Conservation (phyloP, 352 stramenopile genomes). For the Pythium grandisporangium region DNA sequence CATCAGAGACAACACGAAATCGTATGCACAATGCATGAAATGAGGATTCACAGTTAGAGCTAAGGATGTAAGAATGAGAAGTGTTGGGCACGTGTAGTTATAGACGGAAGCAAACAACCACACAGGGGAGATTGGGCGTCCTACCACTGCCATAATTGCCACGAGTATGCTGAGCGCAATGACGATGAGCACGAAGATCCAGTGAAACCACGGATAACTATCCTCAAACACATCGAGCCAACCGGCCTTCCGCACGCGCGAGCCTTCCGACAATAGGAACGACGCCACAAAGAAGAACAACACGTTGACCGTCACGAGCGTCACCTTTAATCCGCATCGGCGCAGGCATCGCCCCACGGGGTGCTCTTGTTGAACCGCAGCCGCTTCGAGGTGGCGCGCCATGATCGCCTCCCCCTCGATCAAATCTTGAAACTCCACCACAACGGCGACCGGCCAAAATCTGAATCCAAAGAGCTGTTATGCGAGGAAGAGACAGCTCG, state of each 20-base stretch:
- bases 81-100: too few species aligned
- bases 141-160: constrained; percentile 7
- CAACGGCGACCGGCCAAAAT: too few species aligned
- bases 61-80: neutral
- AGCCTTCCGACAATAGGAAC: constrained; percentile 5
- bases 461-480: too few species aligned
- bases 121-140: too few species aligned
- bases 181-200: constrained; percentile 8
- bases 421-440: too few species aligned
- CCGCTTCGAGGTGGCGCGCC: too few species aligned
- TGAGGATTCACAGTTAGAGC: too few species aligned
- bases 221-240: constrained; percentile 21
- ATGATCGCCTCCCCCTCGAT: too few species aligned
- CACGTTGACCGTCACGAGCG: constrained; percentile 10
- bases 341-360: constrained; percentile 5
- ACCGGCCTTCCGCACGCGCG: constrained; percentile 9
- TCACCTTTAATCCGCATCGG: constrained; percentile 6
- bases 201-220: constrained; percentile 18
- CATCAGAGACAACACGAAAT: neutral
- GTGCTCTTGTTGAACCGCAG: too few species aligned
- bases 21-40: neutral
- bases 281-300: constrained; percentile 13
- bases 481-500: neutral
- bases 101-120: too few species aligned
- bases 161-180: constrained; percentile 9